Base-by-base conservation (phyloP, 441 rosid species). In the Capsella rubella region DNA sequence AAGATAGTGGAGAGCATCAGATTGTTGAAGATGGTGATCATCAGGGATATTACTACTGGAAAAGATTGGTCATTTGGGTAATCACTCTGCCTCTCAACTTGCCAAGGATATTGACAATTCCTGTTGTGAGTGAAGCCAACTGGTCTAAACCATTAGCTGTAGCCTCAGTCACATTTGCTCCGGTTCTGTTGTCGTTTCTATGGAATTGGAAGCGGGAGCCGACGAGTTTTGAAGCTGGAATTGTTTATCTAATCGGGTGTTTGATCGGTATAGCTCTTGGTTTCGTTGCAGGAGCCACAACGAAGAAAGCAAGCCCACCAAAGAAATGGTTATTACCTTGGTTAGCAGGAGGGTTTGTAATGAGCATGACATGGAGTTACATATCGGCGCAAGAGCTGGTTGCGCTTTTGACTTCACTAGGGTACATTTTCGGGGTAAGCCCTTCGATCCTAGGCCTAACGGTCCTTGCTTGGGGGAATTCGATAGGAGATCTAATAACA, bases 391-490 rank as follows among this genome's bases (percentile, higher is more conserved):
- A 87, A 65, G 96, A 94, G 63, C 68, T 94, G 14, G 92, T 94
- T 1, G 87, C 97, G 37, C 75, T 94, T 58, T 46, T 91, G 71
- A 84, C 90, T 54, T 87, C 96, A 4, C 10, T 87, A 0, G 99
- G 97, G 8, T 75, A 82, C 15, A 66, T 91, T 27, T 55, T 91
- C 14, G 94, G 95, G n/a, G 89, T 90, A 21, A 81, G 84, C 84
- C 93, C 97, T 70, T 91, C 99, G 13, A 83, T 90, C 72, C 76
- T 91, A 14, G 99, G 99, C 9, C 80, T 94, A 3, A 94, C 97
- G 4, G 86, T 94, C 67, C 92, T 94, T 25, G 97, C 97, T 1
- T 91, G 98, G 97, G 98, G 98, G 7, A 94, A 94, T 8, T 94
- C 97, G 1, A 81, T 90, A 0, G 97, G 98, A n/a, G 99, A 94